These are phyloP conservation scores for Salix arbutifolia DNA, from an alignment of 345 rosid genomes.

Conservation along the genomic window DNA sequence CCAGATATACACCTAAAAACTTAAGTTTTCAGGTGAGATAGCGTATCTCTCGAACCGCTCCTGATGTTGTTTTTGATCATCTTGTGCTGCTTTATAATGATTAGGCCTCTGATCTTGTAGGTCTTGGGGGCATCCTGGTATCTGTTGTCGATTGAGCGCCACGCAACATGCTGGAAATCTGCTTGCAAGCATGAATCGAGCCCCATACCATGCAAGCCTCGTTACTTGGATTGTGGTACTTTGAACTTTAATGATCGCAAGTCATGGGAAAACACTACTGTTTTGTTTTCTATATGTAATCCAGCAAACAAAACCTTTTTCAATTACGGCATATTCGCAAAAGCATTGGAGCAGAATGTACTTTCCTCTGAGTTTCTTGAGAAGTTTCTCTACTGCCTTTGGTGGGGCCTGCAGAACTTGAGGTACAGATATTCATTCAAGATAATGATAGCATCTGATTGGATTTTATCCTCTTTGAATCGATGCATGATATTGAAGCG, in stretches of 20 bases:
- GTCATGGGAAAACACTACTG: constrained; percentile 55
- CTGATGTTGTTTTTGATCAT: neutral
- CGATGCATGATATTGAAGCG: neutral
- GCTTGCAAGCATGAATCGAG: constrained; percentile 43
- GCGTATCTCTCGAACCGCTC: neutral
- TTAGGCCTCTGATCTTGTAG: constrained; percentile 29
- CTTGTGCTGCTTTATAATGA: neutral
- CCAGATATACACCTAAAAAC: too few relatives aligned
- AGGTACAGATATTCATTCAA: constrained; percentile 38
- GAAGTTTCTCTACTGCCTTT: constrained; percentile 76
- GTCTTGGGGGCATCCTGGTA: constrained; percentile 89
- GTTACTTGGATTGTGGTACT: constrained; percentile 57
- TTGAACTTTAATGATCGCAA: constrained; percentile 23
- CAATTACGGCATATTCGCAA: constrained; percentile 58
- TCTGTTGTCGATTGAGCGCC: constrained; percentile 66
- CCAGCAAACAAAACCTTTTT: constrained; percentile 34
- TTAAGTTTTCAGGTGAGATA: too few relatives aligned
- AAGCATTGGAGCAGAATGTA: constrained; percentile 50
- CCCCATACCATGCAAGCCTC: constrained; percentile 35
- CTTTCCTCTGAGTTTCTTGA: constrained; percentile 48
- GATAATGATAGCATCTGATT: neutral
- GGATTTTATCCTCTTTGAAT: neutral
- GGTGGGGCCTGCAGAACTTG: constrained; percentile 91
- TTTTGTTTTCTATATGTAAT: constrained; percentile 52
- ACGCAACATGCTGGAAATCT: constrained; percentile 78